Conservation (phyloP, 176 grass and related monocot genomes). For the Microstegium vimineum region DNA sequence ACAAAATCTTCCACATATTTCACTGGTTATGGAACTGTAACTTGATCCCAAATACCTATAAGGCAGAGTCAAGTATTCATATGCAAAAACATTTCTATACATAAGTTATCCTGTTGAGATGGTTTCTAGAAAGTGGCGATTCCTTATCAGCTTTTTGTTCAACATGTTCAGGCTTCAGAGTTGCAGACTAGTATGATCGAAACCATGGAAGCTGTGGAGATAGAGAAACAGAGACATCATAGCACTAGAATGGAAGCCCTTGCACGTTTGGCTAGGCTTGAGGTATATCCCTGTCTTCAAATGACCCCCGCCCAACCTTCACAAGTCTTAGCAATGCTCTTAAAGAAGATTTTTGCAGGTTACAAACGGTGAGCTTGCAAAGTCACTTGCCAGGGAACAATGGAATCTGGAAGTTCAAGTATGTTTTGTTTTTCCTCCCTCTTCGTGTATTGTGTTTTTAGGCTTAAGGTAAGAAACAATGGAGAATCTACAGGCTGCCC, state of each 20-base stretch:
- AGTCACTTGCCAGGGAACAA: constrained; percentile 67
- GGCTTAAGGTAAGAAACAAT: not conserved
- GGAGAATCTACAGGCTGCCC: not conserved
- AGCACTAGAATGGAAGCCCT: constrained; percentile 98
- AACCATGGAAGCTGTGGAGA: constrained; percentile 87
- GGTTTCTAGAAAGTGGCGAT: constrained; percentile 1
- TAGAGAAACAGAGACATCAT: constrained; percentile 77
- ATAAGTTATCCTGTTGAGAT: not conserved
- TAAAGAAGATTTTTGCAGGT: constrained; percentile 43
- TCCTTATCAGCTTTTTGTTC: not conserved
- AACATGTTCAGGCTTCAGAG: constrained; percentile 69
- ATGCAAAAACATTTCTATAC: not conserved
- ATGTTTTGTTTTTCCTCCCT: constrained; percentile 29
- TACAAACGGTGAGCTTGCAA: constrained; percentile 84
- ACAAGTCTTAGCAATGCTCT: constrained; percentile 6
- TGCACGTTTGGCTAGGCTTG: constrained; percentile 65
- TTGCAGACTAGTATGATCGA: constrained; percentile 93
- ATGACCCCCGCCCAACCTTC: not conserved
- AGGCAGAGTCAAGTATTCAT: not conserved
- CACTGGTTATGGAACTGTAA: constrained; percentile 1
- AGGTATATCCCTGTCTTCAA: constrained; percentile 43
- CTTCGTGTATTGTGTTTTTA: not conserved
- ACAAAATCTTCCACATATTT: not conserved
- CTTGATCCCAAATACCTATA: not conserved
- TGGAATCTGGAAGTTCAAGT: constrained; percentile 81